Evolutionary conservation across 257 asterid genomes (phyloP).

Genomic region (Jaltomata sinuosa): DNA sequence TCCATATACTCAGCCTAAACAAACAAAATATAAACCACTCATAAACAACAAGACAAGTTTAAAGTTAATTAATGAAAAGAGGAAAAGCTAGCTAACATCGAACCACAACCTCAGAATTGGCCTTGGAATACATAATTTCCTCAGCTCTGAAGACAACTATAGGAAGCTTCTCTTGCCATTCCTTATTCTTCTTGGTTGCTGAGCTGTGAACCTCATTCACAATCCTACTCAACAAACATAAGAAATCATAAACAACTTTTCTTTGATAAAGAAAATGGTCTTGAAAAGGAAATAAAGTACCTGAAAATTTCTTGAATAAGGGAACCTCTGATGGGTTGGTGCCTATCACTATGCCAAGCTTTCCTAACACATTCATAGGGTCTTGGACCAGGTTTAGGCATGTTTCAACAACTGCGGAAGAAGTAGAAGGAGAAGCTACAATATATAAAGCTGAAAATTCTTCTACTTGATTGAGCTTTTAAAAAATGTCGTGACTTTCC

Average conservation of each 20-base stretch:
- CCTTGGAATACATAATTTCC: conserved; percentile 89
- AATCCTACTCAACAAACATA: conserved; percentile 14
- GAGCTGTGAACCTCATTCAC: conserved; percentile 66
- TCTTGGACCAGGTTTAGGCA: conserved; percentile 93
- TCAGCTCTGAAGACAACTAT: conserved; percentile 86
- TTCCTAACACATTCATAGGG: conserved; percentile 90
- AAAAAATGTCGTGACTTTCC: not conserved
- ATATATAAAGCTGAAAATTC: not conserved
- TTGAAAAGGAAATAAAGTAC: conserved; percentile 11
- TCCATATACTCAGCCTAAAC: conserved; percentile 84
- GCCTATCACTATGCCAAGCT: conserved; percentile 98
- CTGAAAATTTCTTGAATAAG: conserved; percentile 91
- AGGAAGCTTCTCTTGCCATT: conserved; percentile 94
- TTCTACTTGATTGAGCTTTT: not conserved
- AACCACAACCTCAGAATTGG: conserved; percentile 69
- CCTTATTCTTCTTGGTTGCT: conserved; percentile 71
- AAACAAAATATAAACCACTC: not conserved
- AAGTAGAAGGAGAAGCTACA: not conserved
- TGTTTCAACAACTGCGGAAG: conserved; percentile 22
- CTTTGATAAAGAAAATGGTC: not conserved
- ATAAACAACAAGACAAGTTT: not conserved
- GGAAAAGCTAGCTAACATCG: not conserved
- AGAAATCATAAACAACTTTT: not conserved
- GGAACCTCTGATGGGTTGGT: conserved; percentile 86
- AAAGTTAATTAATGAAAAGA: not conserved